A percentile compares a stretch with the other conserved stretches of the same genome.
These are phyloP conservation scores for Fusarium napiforme DNA, from an alignment of 2,329 filamentous ascomycete genomes.

Conservation along the genomic window DNA sequence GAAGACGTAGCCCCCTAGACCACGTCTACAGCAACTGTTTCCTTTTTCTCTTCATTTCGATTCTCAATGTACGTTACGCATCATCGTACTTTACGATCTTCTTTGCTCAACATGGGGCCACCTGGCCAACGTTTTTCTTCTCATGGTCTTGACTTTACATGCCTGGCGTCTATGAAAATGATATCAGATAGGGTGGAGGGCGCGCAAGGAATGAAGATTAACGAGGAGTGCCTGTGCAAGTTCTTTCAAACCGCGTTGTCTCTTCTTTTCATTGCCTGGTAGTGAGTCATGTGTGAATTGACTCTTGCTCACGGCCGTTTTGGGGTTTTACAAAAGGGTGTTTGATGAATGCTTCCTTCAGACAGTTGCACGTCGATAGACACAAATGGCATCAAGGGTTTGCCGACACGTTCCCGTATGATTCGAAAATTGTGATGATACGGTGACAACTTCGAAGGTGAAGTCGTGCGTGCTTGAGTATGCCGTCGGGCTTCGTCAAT, in stretches of 20 bases:
- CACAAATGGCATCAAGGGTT: conserved; percentile 33
- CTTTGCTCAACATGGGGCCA: conserved; percentile 42
- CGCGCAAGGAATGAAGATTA: conserved; percentile 35
- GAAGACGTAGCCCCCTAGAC: conserved; percentile 19
- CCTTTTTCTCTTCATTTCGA: conserved; percentile 44
- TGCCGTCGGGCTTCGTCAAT: neutral
- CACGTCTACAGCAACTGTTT: conserved; percentile 34
- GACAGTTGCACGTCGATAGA: conserved; percentile 37
- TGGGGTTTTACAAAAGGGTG: conserved; percentile 37
- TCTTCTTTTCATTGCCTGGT: conserved; percentile 41
- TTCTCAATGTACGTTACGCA: conserved; percentile 52
- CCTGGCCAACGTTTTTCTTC: conserved; percentile 36
- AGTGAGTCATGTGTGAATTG: neutral
- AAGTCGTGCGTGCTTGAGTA: neutral
- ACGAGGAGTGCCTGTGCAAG: conserved; percentile 25
- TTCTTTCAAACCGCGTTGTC: conserved; percentile 27
- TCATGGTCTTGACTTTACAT: conserved; percentile 37
- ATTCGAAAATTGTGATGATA: neutral
- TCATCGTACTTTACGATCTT: conserved; percentile 49
- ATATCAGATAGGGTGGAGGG: conserved; percentile 38
- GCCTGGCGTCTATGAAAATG: conserved; percentile 42
- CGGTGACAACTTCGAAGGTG: neutral
- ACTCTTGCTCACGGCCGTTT: conserved; percentile 21
- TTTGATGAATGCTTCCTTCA: conserved; percentile 30
- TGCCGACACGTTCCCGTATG: neutral